Evolutionary conservation across 2,329 filamentous ascomycete genomes (phyloP).

Genomic region (Penicillium crustosum): DNA sequence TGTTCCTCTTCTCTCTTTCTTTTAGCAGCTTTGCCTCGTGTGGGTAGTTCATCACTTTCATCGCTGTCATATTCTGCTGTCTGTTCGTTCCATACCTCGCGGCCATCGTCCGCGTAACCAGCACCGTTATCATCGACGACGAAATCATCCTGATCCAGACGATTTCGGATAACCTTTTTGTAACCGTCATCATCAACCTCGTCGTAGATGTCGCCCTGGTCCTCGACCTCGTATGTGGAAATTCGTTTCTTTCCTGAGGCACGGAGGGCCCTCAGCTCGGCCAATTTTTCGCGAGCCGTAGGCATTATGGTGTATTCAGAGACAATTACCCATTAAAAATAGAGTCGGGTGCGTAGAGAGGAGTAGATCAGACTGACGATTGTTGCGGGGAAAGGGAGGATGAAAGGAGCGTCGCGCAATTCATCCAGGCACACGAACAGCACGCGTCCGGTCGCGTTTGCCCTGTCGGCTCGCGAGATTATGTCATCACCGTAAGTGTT

Average conservation of each 20-base stretch:
- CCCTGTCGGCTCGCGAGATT: not conserved
- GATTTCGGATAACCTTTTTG: constrained; percentile 88
- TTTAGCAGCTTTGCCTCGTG: constrained; percentile 67
- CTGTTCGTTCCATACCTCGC: constrained; percentile 86
- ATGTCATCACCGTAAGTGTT: constrained; percentile 1
- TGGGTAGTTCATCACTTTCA: constrained; percentile 69
- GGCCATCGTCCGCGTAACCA: constrained; percentile 91
- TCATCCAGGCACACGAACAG: constrained; percentile 1
- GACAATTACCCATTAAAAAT: constrained; percentile 18
- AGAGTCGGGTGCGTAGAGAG: constrained; percentile 1
- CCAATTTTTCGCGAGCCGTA: constrained; percentile 45
- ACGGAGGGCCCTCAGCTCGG: constrained; percentile 79
- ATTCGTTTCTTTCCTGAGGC: constrained; percentile 89
- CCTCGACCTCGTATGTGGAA: constrained; percentile 80
- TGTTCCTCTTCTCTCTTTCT: constrained; percentile 84
- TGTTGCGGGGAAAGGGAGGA: constrained; percentile 24
- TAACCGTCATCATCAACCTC: constrained; percentile 96
- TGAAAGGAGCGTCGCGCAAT: constrained; percentile 16
- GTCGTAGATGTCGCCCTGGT: constrained; percentile 85
- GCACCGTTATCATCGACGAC: constrained; percentile 98
- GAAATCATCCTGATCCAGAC: constrained; percentile 93
- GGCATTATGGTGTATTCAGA: constrained; percentile 30
- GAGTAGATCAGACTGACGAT: constrained; percentile 4
- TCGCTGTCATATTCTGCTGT: constrained; percentile 56
- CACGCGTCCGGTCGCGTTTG: constrained; percentile 8